A percentile compares a stretch with the other conserved stretches of the same genome.
Evolutionary conservation across 768 basidiomycete genomes (phyloP).

Genomic region (Coprinellus micaceus): DNA sequence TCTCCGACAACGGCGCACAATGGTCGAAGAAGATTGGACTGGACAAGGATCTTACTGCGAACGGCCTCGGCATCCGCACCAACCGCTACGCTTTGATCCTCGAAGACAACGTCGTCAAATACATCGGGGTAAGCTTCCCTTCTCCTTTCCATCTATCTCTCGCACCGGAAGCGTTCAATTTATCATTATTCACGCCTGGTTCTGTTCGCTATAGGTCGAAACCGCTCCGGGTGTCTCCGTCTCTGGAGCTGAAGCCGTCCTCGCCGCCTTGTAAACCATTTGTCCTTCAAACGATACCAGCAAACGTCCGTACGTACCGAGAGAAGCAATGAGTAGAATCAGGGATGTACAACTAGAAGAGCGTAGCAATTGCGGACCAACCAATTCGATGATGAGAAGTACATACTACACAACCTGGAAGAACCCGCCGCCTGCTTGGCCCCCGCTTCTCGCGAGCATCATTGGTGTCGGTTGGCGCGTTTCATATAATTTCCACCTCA

Average conservation of each 20-base stretch:
- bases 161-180: no score
- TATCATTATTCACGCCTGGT: constrained; percentile 12
- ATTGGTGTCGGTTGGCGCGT: no score
- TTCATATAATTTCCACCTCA: no score
- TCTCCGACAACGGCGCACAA: constrained; percentile 51
- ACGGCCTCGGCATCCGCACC: constrained; percentile 56
- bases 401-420: no score
- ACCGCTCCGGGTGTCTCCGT: constrained; percentile 47
- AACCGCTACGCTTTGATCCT: constrained; percentile 60
- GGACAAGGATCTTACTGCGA: constrained; percentile 44
- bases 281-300: no score
- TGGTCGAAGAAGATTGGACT: constrained; percentile 59
- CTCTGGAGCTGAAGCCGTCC: constrained; percentile 56
- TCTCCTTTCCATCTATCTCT: not conserved
- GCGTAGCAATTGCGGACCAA: no score
- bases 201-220: constrained; percentile 40
- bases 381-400: no score
- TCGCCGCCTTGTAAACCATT: constrained; percentile 25
- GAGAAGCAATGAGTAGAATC: no score
- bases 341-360: no score
- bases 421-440: no score
- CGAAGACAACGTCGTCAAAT: constrained; percentile 68
- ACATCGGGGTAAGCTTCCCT: constrained; percentile 46
- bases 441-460: no score
- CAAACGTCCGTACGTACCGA: no score